Evolutionary conservation across 2,329 filamentous ascomycete genomes (phyloP).

Genomic region (Ascochyta rabiei): DNA sequence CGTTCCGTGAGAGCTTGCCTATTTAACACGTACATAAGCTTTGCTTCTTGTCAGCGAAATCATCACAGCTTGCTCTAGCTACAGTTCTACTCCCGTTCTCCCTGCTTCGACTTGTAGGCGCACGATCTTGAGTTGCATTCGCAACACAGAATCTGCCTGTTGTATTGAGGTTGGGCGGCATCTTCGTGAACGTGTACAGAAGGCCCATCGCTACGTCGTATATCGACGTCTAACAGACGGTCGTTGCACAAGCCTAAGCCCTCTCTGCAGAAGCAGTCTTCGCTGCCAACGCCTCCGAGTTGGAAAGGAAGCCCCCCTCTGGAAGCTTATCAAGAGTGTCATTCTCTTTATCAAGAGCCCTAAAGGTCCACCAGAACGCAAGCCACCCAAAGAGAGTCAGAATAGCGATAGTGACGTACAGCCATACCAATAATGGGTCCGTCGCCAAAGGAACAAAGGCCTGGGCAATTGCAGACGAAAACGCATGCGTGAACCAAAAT

Average conservation of each 20-base stretch:
- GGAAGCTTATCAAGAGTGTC: conserved; percentile 43
- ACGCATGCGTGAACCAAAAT: conserved; percentile 42
- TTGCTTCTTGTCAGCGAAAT: background rate
- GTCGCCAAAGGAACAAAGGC: conserved; percentile 28
- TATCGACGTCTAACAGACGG: no score
- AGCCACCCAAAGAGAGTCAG: conserved; percentile 38
- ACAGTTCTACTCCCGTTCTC: no score
- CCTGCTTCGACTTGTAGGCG: no score
- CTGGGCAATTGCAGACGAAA: conserved; percentile 31
- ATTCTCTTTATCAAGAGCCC: conserved; percentile 36
- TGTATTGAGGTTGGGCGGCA: no score
- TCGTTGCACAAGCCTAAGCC: background rate
- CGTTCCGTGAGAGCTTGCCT: background rate
- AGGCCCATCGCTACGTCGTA: no score
- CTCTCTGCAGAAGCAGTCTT: conserved; percentile 19
- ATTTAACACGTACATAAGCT: background rate
- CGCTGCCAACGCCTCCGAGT: conserved; percentile 18
- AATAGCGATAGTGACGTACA: conserved; percentile 40
- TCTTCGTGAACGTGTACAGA: no score
- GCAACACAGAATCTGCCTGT: no score
- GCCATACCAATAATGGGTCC: conserved; percentile 32
- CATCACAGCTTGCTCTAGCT: background rate
- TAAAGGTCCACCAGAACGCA: conserved; percentile 38
- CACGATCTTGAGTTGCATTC: no score
- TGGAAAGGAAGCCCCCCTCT: conserved; percentile 27